Base-by-base conservation (phyloP, 176 grass and related monocot genomes). In the Avena insularis region DNA sequence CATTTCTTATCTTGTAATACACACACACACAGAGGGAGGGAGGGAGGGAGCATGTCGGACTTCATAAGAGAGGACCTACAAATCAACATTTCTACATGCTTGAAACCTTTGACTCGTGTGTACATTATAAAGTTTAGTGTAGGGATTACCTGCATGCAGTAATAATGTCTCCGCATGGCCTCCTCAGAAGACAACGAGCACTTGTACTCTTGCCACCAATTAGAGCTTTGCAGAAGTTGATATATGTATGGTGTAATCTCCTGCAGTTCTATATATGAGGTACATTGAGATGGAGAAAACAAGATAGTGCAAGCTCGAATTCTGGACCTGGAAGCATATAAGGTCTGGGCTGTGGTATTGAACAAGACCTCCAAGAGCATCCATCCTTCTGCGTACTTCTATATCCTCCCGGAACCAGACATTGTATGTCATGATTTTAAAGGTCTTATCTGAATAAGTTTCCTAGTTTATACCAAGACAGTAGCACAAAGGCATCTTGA, bases 401-500 rank as follows among this genome's bases (percentile, higher is more conserved):
- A 98, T 40, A 86, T 98, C 96, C 86, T 98, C 93, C 12, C 90
- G 83, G 58, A 98, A 94, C 93, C 96, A 98, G 23, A 98, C 85
- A 90, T 96, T 98, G 84, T 96, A 98, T 86, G 90, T 96, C 88
- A 98, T 90, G 47, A 98, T 83, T 86, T 90, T 94, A 31, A 98
- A 66, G 38, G 78, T 90, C 75, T 81, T 89, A 48, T 79, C 71
- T 47, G 69, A 81, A 84, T 64, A 25, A 60, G 31, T 23, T 17
- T 71, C 46, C 50, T 50, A n/a, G 63, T 66, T 66, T 66, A 66
- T 8, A 66, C 63, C 13, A 66, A 66, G 12, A 35, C 12, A 66
- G 27, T 54, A 78, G 17, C 62, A 79, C 72, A 74, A n/a, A 66
- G 27, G 5, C 63, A 66, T 65, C 25, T 65, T 31, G 62, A 65